Evolutionary conservation across 768 basidiomycete genomes (phyloP).

Genomic region (Lenzites betulinus): DNA sequence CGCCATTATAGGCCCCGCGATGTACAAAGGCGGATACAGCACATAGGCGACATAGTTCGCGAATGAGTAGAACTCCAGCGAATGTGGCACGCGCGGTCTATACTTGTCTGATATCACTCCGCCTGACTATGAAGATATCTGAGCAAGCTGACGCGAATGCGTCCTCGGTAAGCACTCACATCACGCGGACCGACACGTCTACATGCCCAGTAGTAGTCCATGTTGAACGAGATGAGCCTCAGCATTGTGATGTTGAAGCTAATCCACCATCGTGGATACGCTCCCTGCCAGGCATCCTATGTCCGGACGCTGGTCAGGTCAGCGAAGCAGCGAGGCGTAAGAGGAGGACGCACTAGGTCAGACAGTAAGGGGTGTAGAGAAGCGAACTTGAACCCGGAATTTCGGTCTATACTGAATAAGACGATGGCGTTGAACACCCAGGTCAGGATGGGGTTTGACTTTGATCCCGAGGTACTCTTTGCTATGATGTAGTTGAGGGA

Average conservation of each 20-base stretch:
- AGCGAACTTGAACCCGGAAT: conserved; percentile 72
- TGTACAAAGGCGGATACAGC: conserved; percentile 93
- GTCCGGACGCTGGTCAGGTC: neutral
- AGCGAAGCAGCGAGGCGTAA: neutral
- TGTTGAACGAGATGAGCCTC: conserved; percentile 86
- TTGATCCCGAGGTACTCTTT: conserved; percentile 45
- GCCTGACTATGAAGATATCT: conserved; percentile 27
- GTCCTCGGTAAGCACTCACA: conserved; percentile 36
- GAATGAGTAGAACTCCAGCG: conserved; percentile 62
- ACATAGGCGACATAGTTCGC: conserved; percentile 78
- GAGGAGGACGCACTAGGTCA: conserved; percentile 54
- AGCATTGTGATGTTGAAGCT: conserved; percentile 97
- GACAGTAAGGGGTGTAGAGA: conserved; percentile 54
- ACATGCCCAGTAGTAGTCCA: conserved; percentile 91
- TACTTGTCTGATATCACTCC: conserved; percentile 54
- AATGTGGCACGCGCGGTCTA: conserved; percentile 57
- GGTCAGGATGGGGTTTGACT: conserved; percentile 52
- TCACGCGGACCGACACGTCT: conserved; percentile 40
- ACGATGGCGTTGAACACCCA: conserved; percentile 80
- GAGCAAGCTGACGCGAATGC: neutral
- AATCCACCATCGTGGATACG: conserved; percentile 92
- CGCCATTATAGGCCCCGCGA: conserved; percentile 94
- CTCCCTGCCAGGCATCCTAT: conserved; percentile 68
- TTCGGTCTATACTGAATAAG: conserved; percentile 76
- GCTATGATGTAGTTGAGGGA: conserved; percentile 68